Evolutionary conservation across 352 stramenopile genomes (phyloP).

Genomic region (Phytophthora citrophthora): DNA sequence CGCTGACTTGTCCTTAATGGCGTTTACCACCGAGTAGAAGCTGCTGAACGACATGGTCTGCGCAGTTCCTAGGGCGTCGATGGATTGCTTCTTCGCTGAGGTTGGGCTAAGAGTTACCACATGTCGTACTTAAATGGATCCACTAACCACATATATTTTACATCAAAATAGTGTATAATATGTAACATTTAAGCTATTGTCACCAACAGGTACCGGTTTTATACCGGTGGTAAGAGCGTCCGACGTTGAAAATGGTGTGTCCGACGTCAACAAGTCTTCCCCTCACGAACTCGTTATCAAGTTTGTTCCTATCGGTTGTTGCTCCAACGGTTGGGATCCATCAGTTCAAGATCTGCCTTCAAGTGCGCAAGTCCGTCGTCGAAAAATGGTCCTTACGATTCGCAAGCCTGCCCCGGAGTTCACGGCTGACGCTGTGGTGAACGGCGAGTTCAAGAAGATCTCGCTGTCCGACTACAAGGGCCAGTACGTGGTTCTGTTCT

Average conservation of each 20-base stretch:
- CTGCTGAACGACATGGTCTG: conserved; percentile 51
- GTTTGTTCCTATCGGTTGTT: neutral
- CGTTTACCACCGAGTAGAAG: conserved; percentile 57
- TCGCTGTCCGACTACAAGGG: conserved; percentile 88
- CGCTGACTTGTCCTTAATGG: conserved; percentile 64
- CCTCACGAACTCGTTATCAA: conserved; percentile 13
- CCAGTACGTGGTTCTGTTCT: conserved; percentile 93
- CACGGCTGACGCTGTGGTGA: conserved; percentile 78
- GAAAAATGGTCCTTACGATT: conserved; percentile 67
- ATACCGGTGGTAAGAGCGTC: too few species aligned
- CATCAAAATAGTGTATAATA: too few species aligned
- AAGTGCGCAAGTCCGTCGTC: conserved; percentile 1
- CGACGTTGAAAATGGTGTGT: conserved; percentile 11
- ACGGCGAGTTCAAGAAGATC: conserved; percentile 86
- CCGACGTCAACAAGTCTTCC: conserved; percentile 11
- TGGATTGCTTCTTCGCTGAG: too few species aligned
- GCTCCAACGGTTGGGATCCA: conserved; percentile 2
- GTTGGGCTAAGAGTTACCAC: too few species aligned
- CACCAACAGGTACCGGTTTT: too few species aligned
- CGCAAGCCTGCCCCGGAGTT: conserved; percentile 75
- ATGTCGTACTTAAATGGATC: neutral
- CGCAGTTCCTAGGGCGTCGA: neutral
- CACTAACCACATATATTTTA: neutral
- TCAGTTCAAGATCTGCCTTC: conserved; percentile 21
- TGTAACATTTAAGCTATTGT: too few species aligned